These are phyloP conservation scores for Cladophialophora carrionii DNA, from an alignment of 2,329 filamentous ascomycete genomes.

Conservation along the genomic window DNA sequence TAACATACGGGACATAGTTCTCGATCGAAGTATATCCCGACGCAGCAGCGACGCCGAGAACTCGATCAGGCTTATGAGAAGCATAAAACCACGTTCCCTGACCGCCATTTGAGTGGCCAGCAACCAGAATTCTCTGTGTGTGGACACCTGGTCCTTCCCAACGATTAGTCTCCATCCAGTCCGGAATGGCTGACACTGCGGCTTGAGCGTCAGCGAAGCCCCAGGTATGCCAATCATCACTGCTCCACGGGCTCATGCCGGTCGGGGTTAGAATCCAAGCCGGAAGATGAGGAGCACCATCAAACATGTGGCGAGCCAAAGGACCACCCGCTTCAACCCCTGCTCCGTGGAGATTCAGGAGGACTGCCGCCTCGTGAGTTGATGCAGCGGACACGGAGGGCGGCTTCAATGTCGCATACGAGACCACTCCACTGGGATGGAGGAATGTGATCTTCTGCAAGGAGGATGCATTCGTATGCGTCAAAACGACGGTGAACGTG, in stretches of 20 bases:
- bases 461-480: conserved; percentile 42
- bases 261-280: conserved; percentile 61
- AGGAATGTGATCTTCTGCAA: conserved; percentile 60
- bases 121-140: conserved; percentile 55
- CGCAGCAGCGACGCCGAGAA: conserved; percentile 60
- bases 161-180: conserved; percentile 54
- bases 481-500: conserved; percentile 35
- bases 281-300: conserved; percentile 56
- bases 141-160: conserved; percentile 57
- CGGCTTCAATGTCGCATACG: conserved; percentile 61
- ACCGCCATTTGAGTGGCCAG: conserved; percentile 64
- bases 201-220: conserved; percentile 61
- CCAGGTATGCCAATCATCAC: conserved; percentile 66
- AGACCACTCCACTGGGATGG: conserved; percentile 58
- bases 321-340: conserved; percentile 58
- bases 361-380: conserved; percentile 44
- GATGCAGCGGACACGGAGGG: conserved; percentile 49
- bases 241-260: conserved; percentile 62
- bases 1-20: conserved; percentile 60
- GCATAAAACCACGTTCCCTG: conserved; percentile 63
- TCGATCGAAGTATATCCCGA: conserved; percentile 64
- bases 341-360: conserved; percentile 60
- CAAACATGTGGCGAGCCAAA: conserved; percentile 53
- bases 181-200: conserved; percentile 53
- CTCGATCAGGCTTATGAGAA: conserved; percentile 60